Evolutionary conservation across 805 yeast genomes (phyloP), one percentile per base, ranked within the genome.

Genomic region (Ogataea ramenticola): DNA sequence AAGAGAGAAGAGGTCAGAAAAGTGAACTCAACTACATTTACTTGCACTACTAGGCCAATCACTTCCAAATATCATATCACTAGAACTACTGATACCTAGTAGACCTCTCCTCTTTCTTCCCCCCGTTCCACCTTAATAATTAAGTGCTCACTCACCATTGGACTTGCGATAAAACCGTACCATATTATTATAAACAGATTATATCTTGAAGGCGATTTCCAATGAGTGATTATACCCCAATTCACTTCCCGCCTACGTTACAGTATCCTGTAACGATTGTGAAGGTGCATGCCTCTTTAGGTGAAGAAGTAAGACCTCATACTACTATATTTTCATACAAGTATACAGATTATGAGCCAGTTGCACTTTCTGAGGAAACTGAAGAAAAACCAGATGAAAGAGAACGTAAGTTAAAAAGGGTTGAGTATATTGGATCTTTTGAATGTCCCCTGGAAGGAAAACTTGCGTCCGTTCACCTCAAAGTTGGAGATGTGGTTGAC

Each of bases 401-500:
- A 17, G 71, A 73, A 24, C 49, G 60, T 44, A 62, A 67, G 47
- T 60, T 67, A 47, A 59, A 59, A 19, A 64, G 80, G 36, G 85
- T 83, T 2, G 90, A 85, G 53, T 67, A 79, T 24, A 78, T 82
- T 12, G 91, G 88, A 1, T 72, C 84, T 2, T 89, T 80, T 58
- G 98, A 91, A 58, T 73, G 82, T 33, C 97, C 97, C 0, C 70
- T 86, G 26, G 85, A 79, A 47, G 98, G 98, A 0, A 67, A 68
- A 34, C 64, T 93, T 3, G 61, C 67, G 8, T 55, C 64, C 11
- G 66, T 89, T 49, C 54, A 64, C 21, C 71, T 87, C 4, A 60
- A 64, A 8, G 67, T 68, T 1, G 82, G 85, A 35, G 88, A 86
- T 52, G 80, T 76, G 49, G 67, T 91, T 16, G 68, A 70, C 31